Percentiles rank a stretch among this genome's conserved stretches.
phyloP scores from a whole-genome alignment of 2,329 filamentous ascomycete species.

The Paecilomyces formosus region DNA sequence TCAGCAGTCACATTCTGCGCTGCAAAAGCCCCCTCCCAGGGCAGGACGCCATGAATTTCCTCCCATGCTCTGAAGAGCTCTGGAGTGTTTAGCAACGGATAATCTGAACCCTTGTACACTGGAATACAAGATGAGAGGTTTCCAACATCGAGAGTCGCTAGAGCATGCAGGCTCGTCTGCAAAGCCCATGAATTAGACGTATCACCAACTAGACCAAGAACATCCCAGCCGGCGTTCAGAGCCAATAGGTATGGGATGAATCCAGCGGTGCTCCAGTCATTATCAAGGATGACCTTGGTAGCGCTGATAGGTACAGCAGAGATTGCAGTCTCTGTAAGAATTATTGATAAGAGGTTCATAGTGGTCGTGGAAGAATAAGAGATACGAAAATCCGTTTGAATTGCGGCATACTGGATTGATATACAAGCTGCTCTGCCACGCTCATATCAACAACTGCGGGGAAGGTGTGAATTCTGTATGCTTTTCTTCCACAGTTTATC shows the following conservation, averaged over 20 bases:
- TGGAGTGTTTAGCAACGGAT: constrained; percentile 41
- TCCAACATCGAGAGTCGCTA: constrained; percentile 41
- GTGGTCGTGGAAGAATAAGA: background rate
- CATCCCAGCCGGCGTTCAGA: constrained; percentile 37
- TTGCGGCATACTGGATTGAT: background rate
- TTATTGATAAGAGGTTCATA: background rate
- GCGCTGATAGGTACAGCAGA: background rate
- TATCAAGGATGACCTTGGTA: constrained; percentile 37
- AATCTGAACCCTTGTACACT: constrained; percentile 40
- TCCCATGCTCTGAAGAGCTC: constrained; percentile 40
- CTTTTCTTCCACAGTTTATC: background rate
- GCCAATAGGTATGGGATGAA: constrained; percentile 41
- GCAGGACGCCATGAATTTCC: constrained; percentile 35
- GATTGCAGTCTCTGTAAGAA: background rate
- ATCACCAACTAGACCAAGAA: constrained; percentile 34
- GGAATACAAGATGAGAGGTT: constrained; percentile 40
- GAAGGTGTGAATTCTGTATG: background rate
- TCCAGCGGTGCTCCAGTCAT: constrained; percentile 38
- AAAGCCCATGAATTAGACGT: constrained; percentile 42
- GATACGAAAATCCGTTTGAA: background rate
- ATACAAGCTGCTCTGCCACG: background rate
- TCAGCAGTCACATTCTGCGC: constrained; percentile 38
- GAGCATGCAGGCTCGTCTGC: constrained; percentile 39
- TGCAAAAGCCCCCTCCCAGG: constrained; percentile 42
- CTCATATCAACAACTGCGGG: background rate